Percentiles rank a stretch among this genome's conserved stretches.
Evolutionary conservation across 2,329 filamentous ascomycete genomes (phyloP).

Genomic region (Sclerotinia minor): DNA sequence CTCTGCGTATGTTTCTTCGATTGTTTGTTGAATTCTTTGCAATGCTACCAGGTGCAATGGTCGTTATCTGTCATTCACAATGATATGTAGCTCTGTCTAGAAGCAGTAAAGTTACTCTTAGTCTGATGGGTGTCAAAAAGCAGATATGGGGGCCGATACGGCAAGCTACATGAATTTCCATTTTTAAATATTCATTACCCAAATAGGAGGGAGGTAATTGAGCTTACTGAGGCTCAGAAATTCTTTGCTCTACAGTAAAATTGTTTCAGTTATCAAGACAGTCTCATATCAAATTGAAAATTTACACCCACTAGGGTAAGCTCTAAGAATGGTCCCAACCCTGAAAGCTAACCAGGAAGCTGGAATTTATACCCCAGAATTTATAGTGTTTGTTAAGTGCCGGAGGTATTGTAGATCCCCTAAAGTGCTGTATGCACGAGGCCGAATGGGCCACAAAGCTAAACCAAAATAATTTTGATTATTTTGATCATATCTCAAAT

Average conservation of each 20-base stretch:
- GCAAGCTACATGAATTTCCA: slow-evolving; percentile 29
- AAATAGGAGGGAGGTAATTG: slow-evolving; percentile 13
- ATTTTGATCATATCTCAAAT: slow-evolving; percentile 19
- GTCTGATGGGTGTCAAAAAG: slow-evolving; percentile 32
- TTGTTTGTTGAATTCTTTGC: slow-evolving; percentile 35
- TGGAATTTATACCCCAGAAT: slow-evolving; percentile 14
- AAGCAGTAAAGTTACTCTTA: slow-evolving; percentile 32
- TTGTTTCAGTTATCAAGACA: slow-evolving; percentile 35
- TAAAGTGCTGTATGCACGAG: background rate
- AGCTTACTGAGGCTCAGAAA: slow-evolving; percentile 23
- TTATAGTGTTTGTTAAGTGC: slow-evolving; percentile 10
- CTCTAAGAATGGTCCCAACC: slow-evolving; percentile 1
- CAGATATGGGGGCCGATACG: slow-evolving; percentile 25
- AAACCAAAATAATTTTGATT: slow-evolving; percentile 3
- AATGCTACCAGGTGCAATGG: slow-evolving; percentile 28
- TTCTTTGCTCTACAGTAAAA: slow-evolving; percentile 32
- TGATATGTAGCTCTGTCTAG: slow-evolving; percentile 29
- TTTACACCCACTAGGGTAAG: slow-evolving; percentile 30
- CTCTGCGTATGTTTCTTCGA: slow-evolving; percentile 32
- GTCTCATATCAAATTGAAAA: slow-evolving; percentile 31
- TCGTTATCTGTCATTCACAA: slow-evolving; percentile 35
- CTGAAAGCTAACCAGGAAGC: slow-evolving; percentile 14
- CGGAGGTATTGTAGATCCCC: slow-evolving; percentile 10
- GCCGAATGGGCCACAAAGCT: background rate
- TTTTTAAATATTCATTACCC: slow-evolving; percentile 1